A percentile compares a stretch with the other conserved stretches of the same genome.
Evolutionary conservation across 2,329 filamentous ascomycete genomes (phyloP).

Genomic region (Exserohilum turcica): DNA sequence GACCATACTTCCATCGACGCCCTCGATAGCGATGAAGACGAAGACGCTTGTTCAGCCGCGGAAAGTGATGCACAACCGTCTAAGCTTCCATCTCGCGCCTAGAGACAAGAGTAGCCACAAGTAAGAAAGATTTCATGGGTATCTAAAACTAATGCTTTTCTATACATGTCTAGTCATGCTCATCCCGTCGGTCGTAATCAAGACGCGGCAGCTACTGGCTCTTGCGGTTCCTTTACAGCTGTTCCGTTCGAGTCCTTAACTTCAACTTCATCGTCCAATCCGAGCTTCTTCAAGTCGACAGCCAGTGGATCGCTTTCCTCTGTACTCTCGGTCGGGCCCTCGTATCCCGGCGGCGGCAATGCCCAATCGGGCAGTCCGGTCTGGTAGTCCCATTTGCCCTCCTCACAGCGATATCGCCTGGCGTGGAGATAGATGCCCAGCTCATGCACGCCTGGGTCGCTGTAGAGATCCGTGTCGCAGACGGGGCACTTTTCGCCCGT

Average conservation of each 20-base stretch:
- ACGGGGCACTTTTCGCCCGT: constrained; percentile 80
- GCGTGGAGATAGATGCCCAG: constrained; percentile 94
- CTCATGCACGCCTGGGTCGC: constrained; percentile 88
- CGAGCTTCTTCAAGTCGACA: constrained; percentile 52
- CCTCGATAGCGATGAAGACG: neutral
- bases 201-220: neutral
- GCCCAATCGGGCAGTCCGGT: constrained; percentile 88
- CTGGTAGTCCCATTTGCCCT: constrained; percentile 84
- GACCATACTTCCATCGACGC: too few relatives aligned
- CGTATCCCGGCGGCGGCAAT: constrained; percentile 73
- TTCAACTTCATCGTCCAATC: constrained; percentile 31
- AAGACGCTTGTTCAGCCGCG: neutral
- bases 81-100: too few relatives aligned
- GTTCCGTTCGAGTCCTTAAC: neutral
- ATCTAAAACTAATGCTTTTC: constrained; percentile 9
- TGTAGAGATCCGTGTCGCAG: constrained; percentile 88
- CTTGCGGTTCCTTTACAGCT: too few relatives aligned
- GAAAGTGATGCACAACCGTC: neutral
- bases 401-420: constrained; percentile 81
- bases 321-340: constrained; percentile 71
- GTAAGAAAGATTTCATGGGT: constrained; percentile 11
- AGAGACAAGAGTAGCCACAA: neutral
- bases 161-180: neutral
- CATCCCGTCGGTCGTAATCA: too few relatives aligned
- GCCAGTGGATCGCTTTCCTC: constrained; percentile 54